Evolutionary conservation across 805 yeast species (phyloP).

Genomic region (Komagataella phaffii): DNA sequence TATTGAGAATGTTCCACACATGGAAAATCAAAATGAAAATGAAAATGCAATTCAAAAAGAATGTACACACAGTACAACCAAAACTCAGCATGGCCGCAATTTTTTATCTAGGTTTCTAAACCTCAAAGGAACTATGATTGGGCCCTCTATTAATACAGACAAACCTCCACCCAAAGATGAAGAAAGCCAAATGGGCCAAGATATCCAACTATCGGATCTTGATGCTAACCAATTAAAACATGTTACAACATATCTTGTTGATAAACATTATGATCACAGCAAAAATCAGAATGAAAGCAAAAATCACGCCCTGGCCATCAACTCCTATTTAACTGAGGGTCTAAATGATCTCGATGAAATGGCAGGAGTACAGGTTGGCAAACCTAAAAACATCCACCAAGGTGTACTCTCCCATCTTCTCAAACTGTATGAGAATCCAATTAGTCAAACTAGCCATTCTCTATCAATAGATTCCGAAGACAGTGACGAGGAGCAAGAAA

Average conservation of each 20-base stretch:
- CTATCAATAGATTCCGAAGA: not conserved
- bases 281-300: not conserved
- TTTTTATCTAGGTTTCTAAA: not conserved
- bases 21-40: constrained; percentile 1
- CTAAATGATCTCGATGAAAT: not conserved
- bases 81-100: not conserved
- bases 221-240: not conserved
- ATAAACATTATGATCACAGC: not conserved
- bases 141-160: not conserved
- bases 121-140: not conserved
- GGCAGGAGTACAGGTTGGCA: not conserved
- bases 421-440: not conserved
- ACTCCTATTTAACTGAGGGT: not conserved
- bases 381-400: not conserved
- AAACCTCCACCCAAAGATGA: not conserved
- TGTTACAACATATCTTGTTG: not conserved
- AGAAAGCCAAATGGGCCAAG: not conserved
- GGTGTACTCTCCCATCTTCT: not conserved
- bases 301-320: not conserved
- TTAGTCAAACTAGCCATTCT: not conserved
- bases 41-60: not conserved
- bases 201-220: not conserved
- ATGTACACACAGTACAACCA: not conserved
- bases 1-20: not conserved
- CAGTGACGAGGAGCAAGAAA: not conserved